A percentile compares a stretch with the other conserved stretches of the same genome.
Evolutionary conservation across 805 yeast species (phyloP).

Genomic region (Candida caryicola): DNA sequence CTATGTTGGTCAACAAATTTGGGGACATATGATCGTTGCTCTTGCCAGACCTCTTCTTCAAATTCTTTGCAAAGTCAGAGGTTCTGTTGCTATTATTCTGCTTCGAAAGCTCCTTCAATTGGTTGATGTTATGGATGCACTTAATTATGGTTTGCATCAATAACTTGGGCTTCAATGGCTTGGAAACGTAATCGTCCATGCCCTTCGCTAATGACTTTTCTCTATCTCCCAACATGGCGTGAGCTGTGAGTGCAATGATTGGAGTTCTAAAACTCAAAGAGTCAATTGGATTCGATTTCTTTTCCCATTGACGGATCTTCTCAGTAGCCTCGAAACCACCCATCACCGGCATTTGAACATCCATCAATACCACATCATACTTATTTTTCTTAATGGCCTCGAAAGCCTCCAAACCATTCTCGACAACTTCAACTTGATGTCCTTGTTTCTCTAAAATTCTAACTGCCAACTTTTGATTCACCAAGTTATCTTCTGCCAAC

Average conservation of each 20-base stretch:
- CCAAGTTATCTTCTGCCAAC: constrained; percentile 84
- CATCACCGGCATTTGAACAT: constrained; percentile 94
- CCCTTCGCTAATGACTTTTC: constrained; percentile 84
- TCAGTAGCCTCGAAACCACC: constrained; percentile 93
- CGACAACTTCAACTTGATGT: constrained; percentile 79
- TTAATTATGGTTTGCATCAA: constrained; percentile 82
- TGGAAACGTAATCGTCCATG: constrained; percentile 88
- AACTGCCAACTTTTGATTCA: constrained; percentile 84
- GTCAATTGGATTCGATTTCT: constrained; percentile 68
- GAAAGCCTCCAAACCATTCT: constrained; percentile 79
- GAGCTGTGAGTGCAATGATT: constrained; percentile 86
- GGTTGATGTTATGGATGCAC: constrained; percentile 70
- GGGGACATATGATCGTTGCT: constrained; percentile 14
- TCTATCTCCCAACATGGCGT: constrained; percentile 91
- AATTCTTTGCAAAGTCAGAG: constrained; percentile 45
- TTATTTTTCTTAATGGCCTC: constrained; percentile 66
- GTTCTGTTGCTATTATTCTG: constrained; percentile 45
- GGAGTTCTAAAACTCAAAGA: constrained; percentile 75
- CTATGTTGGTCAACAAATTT: constrained; percentile 12
- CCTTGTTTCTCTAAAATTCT: constrained; percentile 83
- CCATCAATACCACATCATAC: constrained; percentile 86
- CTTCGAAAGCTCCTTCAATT: constrained; percentile 54
- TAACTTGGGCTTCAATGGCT: constrained; percentile 81
- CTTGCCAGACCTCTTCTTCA: constrained; percentile 36
- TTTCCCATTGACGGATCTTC: constrained; percentile 84